Percentiles rank a stretch among this genome's conserved stretches.
Evolutionary conservation across 371 early-diverging fungal genomes (phyloP).

Genomic region (Syncephalastrum monosporum): DNA sequence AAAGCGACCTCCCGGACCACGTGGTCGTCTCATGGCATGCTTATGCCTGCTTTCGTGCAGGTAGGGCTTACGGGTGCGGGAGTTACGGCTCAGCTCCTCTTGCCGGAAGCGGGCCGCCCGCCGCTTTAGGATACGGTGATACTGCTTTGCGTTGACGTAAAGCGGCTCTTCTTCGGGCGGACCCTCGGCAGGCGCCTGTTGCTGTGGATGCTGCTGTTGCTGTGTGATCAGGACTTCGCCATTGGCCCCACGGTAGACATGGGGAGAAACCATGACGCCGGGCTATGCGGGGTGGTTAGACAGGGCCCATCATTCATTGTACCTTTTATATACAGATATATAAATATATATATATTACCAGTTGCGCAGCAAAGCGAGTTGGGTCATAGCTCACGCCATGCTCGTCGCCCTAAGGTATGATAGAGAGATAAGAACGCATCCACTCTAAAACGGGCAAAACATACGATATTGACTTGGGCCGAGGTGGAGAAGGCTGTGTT

Average conservation of each 20-base stretch:
- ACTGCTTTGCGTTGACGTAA: constrained; percentile 94
- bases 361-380: no score
- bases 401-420: no score
- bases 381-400: no score
- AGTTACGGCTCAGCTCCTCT: constrained; percentile 57
- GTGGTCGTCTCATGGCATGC: constrained; percentile 93
- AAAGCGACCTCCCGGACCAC: constrained; percentile 91
- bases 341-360: no score
- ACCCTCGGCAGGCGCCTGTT: constrained; percentile 9
- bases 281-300: no score
- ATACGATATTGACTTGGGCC: no score
- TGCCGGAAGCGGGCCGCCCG: constrained; percentile 70
- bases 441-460: no score
- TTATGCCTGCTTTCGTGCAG: constrained; percentile 95
- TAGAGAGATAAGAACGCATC: no score
- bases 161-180: constrained; percentile 67
- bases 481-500: background rate
- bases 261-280: no score
- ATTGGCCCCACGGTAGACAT: constrained; percentile 19
- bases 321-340: no score
- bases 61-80: constrained; percentile 71
- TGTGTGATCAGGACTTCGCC: constrained; percentile 13
- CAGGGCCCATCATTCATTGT: no score
- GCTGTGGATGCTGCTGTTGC: constrained; percentile 8
- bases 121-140: constrained; percentile 86